Conservation (phyloP, 805 yeast species). For the Yamadazyma ubonensis region DNA sequence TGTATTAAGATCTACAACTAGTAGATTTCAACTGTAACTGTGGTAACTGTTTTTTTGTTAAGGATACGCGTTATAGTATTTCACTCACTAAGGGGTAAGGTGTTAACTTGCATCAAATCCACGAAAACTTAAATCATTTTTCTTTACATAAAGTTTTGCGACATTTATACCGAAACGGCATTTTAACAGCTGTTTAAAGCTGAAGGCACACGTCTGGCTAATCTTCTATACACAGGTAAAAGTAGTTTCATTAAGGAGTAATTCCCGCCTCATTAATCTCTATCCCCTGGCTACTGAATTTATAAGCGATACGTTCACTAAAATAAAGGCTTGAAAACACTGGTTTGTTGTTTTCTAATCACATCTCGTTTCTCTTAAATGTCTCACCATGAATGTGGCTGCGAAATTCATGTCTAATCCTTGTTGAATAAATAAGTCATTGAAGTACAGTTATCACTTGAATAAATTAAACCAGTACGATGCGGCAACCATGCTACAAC, state of each 20-base stretch:
- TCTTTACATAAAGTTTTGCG: neutral
- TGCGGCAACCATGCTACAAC: conserved; percentile 36
- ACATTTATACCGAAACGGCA: neutral
- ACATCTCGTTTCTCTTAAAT: neutral
- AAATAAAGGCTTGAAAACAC: no score
- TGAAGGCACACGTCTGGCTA: conserved; percentile 1
- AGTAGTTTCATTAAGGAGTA: no score
- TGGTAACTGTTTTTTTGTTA: no score
- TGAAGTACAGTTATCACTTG: conserved; percentile 30
- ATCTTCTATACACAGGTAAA: neutral
- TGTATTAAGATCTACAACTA: no score
- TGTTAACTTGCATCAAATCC: neutral
- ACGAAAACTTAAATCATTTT: neutral
- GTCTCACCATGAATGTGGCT: no score
- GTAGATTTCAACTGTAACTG: no score
- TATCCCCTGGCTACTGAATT: no score
- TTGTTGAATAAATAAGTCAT: conserved; percentile 22
- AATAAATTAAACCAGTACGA: conserved; percentile 29
- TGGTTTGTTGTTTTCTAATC: no score
- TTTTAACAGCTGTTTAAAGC: neutral
- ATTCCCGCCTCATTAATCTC: no score
- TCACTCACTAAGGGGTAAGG: no score
- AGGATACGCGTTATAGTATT: no score
- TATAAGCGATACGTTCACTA: no score
- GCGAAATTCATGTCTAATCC: conserved; percentile 3